Evolutionary conservation across 2,329 filamentous ascomycete species (phyloP), one percentile per base, ranked within the genome.

Genomic region (Immersiporthe knoxdaviesiana): DNA sequence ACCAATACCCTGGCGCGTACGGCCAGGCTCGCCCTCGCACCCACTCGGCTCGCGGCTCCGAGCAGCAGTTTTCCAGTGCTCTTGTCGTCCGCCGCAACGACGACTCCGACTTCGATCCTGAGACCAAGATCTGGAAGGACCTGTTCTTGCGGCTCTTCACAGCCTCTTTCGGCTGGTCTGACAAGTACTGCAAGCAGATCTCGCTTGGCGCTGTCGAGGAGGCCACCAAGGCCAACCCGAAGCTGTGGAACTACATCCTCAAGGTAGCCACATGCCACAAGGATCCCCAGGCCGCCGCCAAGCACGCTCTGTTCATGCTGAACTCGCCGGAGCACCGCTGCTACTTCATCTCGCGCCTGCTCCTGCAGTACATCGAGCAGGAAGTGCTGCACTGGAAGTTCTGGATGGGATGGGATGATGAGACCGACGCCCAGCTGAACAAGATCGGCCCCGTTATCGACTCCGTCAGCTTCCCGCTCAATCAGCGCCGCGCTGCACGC

Each of bases 281-380:
- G 54, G 71, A 73, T 54, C 63, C 67, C 7, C 67, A 70, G 30
- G 76, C 78, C 30, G 73, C 77, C 2, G 73, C 77, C 6, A 77
- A 73, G 16, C 77, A 81, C 63, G 75, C 78, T 0, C 70, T 74
- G 58, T 74, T 73, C 54, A 74, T 83, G 12, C 73, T 83, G 0
- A 70, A 72, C n/a, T 76, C 79, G 67, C 68, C 69, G 5, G 71
- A 71, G 4, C 73, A 75, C 2, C 77, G 81, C 21, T 70, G 72
- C 2, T 79, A 76, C 72, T 79, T 82, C 50, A 72, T 82, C n/a
- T 75, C 79, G 68, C 77, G 81, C 54, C 75, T 83, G 56, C 67
- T 79, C 1, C 68, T 80, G 24, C 76, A 79, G 32, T 82, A 80
- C 66, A 74, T 81, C 5, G 72, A 79, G 24, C 72, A 77, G 35